Evolutionary conservation across 768 basidiomycete genomes (phyloP), one percentile per base, ranked within the genome.

Genomic region (Lactarius hatsudake): DNA sequence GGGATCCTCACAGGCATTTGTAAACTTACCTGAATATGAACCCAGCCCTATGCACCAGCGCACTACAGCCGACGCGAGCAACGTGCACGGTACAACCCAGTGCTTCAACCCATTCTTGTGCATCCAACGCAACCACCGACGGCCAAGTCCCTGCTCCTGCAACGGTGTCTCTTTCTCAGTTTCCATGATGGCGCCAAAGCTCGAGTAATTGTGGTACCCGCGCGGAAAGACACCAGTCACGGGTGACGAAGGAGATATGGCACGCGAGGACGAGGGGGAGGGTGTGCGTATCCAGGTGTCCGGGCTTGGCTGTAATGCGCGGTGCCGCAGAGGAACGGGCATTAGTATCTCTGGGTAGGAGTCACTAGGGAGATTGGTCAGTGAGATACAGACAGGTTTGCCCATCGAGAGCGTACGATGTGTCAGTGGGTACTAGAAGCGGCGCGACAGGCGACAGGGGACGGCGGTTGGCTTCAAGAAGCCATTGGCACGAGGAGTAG

Each of bases 121-220:
- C 89, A 93, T 90, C 90, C 89, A 94, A 53, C 87, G 81, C 45
- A 91, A 79, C 87, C 87, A 91, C 53, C 87, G 74, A 69, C 83
- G 80, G 13, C 81, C 89, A 76, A 86, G 81, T 38, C 82, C 79
- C 5, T 69, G 71, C 58, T 79, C 77, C 42, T 67, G 70, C 3
- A 64, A 63, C 10, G 63, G 62, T 20, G 72, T 75, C 13, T 64
- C 64, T 38, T 69, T 71, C 67, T 76, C 75, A n/a, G 76, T 77
- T 43, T 82, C 81, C 43, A 75, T 67, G 17, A 87, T 72, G 0
- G 81, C 73, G 65, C 81, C 80, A 72, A 87, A 82, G 69, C 79
- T 84, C 18, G 72, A 71, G 43, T 70, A 65, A 54, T 67, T 67
- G 42, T 57, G 20, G 72, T 89, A 86, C 64, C 86, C 80, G 13